These are phyloP conservation scores for Ambrosiella beaveri DNA, from an alignment of 2,329 filamentous ascomycete genomes.

Conservation along the genomic window DNA sequence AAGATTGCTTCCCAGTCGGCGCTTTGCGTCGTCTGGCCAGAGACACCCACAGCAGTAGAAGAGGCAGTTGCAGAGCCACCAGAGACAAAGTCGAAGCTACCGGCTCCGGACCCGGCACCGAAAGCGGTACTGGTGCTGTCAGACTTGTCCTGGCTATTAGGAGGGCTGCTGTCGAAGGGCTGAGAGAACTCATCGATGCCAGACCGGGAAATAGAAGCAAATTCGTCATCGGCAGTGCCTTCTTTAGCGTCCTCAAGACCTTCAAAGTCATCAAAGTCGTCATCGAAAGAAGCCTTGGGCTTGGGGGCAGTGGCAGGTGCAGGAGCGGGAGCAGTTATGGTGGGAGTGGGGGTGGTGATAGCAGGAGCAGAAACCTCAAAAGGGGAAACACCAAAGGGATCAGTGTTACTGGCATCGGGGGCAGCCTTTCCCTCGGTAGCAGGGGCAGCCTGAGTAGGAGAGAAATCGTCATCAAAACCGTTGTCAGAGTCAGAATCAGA, in stretches of 20 bases:
- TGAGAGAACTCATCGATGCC: constrained; percentile 65
- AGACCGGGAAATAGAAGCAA: constrained; percentile 54
- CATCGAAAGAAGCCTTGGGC: constrained; percentile 45
- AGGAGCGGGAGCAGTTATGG: constrained; percentile 15
- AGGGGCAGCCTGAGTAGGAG: constrained; percentile 33
- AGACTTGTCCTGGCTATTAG: constrained; percentile 35
- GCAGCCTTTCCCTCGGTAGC: constrained; percentile 16
- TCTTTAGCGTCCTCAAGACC: constrained; percentile 74
- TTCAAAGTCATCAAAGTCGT: constrained; percentile 66
- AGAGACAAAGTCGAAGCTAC: constrained; percentile 41
- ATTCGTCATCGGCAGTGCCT: constrained; percentile 61
- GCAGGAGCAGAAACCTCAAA: constrained; percentile 4
- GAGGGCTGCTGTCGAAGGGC: constrained; percentile 56
- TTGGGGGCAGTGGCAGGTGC: constrained; percentile 20
- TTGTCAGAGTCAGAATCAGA: constrained; percentile 65
- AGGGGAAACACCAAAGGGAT: constrained; percentile 15
- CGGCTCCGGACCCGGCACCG: constrained; percentile 28
- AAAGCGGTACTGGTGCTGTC: constrained; percentile 30
- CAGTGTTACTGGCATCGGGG: constrained; percentile 15
- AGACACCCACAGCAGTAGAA: neutral
- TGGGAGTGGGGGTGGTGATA: constrained; percentile 13
- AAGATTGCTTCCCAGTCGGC: constrained; percentile 97
- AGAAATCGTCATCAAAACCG: constrained; percentile 89
- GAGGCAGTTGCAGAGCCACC: constrained; percentile 16
- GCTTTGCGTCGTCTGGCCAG: constrained; percentile 24